phyloP scores from a whole-genome alignment of 768 basidiomycete genomes.

The Boletus vermiculosoides region DNA sequence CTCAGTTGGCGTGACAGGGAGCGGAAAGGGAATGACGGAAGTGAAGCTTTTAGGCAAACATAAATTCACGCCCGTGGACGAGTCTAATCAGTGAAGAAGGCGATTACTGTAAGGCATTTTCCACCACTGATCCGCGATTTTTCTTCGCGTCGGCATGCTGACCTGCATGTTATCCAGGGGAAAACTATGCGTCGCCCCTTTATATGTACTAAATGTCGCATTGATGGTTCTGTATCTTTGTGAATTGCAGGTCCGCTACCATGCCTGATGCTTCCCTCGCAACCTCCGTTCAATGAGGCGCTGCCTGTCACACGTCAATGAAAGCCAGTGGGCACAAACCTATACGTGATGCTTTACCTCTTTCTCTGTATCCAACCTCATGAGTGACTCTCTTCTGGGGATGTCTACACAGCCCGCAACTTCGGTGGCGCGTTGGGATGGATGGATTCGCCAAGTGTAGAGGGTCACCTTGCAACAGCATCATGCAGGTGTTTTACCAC shows the following conservation, averaged over 20 bases:
- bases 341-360: constrained; percentile 27
- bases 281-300: constrained; percentile 7
- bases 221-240: constrained; percentile 26
- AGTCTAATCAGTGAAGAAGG: constrained; percentile 34
- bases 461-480: background rate
- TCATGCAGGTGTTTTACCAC: background rate
- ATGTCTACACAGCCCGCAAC: constrained; percentile 16
- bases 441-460: constrained; percentile 16
- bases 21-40: constrained; percentile 87
- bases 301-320: constrained; percentile 16
- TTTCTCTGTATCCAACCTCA: constrained; percentile 23
- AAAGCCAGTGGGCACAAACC: constrained; percentile 15
- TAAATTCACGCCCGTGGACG: constrained; percentile 61
- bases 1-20: constrained; percentile 87
- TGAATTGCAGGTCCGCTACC: constrained; percentile 26
- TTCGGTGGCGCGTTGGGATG: background rate
- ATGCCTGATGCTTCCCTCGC: constrained; percentile 9
- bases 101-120: constrained; percentile 7
- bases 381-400: constrained; percentile 16
- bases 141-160: constrained; percentile 4
- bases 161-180: constrained; percentile 12
- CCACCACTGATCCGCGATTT: background rate
- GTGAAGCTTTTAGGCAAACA: constrained; percentile 67
- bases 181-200: constrained; percentile 15
- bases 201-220: constrained; percentile 17